A percentile compares a stretch with the other conserved stretches of the same genome.
Conservation (phyloP, 176 grass and related monocot genomes). For the Miscanthus lutarioriparius region DNA sequence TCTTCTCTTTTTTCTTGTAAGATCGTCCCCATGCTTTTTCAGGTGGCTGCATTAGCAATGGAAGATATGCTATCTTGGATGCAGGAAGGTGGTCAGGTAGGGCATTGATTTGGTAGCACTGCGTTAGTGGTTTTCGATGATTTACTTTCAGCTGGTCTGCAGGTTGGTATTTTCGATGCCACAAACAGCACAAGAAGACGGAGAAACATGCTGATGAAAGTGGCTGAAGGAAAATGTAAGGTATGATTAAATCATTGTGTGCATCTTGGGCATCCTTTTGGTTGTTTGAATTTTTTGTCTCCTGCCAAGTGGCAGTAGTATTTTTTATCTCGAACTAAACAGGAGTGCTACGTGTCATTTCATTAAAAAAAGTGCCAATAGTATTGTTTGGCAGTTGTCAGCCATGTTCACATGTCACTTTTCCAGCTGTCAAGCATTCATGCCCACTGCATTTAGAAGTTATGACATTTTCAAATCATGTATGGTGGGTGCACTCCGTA, state of each 20-base stretch:
- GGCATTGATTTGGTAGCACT: constrained; percentile 11
- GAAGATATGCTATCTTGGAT: constrained; percentile 99
- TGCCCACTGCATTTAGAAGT: neutral
- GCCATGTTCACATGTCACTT: neutral
- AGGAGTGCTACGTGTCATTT: neutral
- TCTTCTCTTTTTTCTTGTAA: constrained; percentile 19
- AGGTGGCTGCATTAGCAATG: constrained; percentile 96
- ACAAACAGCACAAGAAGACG: constrained; percentile 92
- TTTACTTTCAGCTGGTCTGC: constrained; percentile 34
- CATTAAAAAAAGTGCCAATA: neutral
- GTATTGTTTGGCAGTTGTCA: neutral
- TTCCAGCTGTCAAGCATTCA: neutral
- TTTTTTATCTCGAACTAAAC: neutral
- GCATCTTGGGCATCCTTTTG: constrained; percentile 23
- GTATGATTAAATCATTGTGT: constrained; percentile 35
- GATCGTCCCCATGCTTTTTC: constrained; percentile 3
- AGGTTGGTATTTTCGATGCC: constrained; percentile 99
- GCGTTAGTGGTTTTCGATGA: neutral
- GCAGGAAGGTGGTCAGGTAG: constrained; percentile 93
- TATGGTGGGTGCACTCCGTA: neutral
- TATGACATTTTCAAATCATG: neutral
- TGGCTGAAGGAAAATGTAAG: constrained; percentile 99
- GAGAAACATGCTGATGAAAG: constrained; percentile 98
- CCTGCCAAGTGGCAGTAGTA: neutral
- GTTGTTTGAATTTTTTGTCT: constrained; percentile 27